phyloP scores from a whole-genome alignment of 257 asterid species.

The Solanum gandarillasii region DNA sequence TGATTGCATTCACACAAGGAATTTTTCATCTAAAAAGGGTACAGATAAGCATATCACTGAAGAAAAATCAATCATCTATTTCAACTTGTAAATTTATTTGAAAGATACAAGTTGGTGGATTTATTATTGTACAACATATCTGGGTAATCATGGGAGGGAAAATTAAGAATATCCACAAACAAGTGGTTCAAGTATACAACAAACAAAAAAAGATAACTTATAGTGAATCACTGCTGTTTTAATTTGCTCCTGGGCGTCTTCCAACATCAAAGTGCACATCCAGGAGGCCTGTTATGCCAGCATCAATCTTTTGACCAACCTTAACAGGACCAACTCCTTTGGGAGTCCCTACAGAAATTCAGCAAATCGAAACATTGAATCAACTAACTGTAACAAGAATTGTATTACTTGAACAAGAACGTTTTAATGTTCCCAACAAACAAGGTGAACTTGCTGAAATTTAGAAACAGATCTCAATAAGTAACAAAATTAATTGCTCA shows the following conservation, averaged over 20 bases:
- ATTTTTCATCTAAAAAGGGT: not conserved
- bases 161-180: not conserved
- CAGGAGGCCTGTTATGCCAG: slow-evolving; percentile 76
- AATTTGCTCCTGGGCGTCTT: slow-evolving; percentile 26
- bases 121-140: not conserved
- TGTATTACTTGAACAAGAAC: not conserved
- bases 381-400: not conserved
- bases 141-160: not conserved
- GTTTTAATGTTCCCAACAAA: not conserved
- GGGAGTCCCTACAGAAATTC: slow-evolving; percentile 68
- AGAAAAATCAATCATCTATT: not conserved
- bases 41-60: not conserved
- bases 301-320: slow-evolving; percentile 78
- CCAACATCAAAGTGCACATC: slow-evolving; percentile 70
- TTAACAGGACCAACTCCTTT: slow-evolving; percentile 83
- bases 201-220: not conserved
- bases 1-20: not conserved
- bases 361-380: not conserved
- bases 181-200: not conserved
- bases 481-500: not conserved
- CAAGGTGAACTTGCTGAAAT: not conserved
- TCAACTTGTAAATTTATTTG: not conserved
- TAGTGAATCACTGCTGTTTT: slow-evolving; percentile 9
- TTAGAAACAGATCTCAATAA: not conserved
- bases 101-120: not conserved